A percentile compares a stretch with the other conserved stretches of the same genome.
Conservation (phyloP, 805 yeast genomes). For the Ogataea methanolica region DNA sequence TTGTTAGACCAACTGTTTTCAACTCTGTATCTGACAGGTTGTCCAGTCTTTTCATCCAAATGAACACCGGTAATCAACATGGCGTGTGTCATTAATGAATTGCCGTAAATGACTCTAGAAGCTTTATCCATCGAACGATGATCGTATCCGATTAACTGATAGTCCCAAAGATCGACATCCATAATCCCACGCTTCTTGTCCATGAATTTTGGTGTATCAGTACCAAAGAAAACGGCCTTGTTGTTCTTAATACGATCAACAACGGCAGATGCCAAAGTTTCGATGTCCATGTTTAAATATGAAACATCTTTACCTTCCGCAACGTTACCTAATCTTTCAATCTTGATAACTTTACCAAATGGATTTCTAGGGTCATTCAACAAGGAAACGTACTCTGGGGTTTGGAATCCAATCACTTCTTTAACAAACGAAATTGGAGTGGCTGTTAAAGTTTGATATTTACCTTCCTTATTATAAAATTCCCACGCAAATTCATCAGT, state of each 20-base stretch:
- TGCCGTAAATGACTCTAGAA: constrained; percentile 63
- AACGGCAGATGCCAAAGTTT: constrained; percentile 53
- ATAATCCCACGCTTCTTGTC: constrained; percentile 62
- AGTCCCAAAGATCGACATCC: constrained; percentile 68
- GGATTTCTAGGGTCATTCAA: constrained; percentile 81
- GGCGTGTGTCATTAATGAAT: constrained; percentile 85
- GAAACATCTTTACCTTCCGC: constrained; percentile 64
- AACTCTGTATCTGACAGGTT: constrained; percentile 65
- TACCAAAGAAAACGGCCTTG: constrained; percentile 83
- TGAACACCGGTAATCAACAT: constrained; percentile 84
- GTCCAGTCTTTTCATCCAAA: constrained; percentile 50
- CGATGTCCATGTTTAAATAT: constrained; percentile 65
- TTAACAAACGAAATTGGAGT: constrained; percentile 66
- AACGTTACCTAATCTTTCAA: constrained; percentile 73
- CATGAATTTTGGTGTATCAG: constrained; percentile 80
- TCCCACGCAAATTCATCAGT: constrained; percentile 69
- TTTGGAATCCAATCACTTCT: constrained; percentile 49
- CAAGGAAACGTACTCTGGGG: constrained; percentile 53
- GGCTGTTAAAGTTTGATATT: constrained; percentile 40
- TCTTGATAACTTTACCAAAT: constrained; percentile 57
- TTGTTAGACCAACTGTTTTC: constrained; percentile 78
- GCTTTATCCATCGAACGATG: constrained; percentile 50
- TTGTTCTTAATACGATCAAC: constrained; percentile 64
- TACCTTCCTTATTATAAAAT: constrained; percentile 63
- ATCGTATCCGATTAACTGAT: constrained; percentile 48